phyloP scores from a whole-genome alignment of 2,329 filamentous ascomycete species.

The Hymenotorrendiella dingleyae region DNA sequence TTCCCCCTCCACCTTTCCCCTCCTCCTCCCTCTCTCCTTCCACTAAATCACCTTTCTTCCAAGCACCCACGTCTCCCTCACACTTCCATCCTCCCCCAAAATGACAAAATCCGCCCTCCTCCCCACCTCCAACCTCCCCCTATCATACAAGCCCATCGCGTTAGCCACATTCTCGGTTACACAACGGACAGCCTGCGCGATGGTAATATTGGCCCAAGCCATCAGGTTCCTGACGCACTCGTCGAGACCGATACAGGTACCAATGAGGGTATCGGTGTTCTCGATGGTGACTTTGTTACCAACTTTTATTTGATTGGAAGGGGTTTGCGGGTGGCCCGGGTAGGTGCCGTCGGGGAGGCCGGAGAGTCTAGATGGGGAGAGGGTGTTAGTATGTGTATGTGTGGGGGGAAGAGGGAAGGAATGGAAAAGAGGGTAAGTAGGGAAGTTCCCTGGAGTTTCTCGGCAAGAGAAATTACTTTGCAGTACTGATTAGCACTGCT shows the following conservation, averaged over 20 bases:
- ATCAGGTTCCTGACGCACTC: slow-evolving; percentile 41
- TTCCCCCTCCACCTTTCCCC: neutral
- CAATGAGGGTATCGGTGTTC: slow-evolving; percentile 47
- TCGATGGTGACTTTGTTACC: slow-evolving; percentile 45
- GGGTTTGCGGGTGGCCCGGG: slow-evolving; percentile 46
- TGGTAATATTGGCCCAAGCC: slow-evolving; percentile 20
- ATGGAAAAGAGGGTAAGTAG: neutral
- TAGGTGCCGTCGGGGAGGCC: slow-evolving; percentile 45
- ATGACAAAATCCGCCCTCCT: slow-evolving; percentile 27
- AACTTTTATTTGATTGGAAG: slow-evolving; percentile 41
- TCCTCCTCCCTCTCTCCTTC: too few species aligned
- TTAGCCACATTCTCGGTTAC: slow-evolving; percentile 28
- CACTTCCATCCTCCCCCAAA: slow-evolving; percentile 15
- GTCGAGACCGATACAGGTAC: slow-evolving; percentile 45
- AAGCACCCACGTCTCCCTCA: slow-evolving; percentile 25
- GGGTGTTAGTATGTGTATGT: neutral
- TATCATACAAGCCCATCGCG: slow-evolving; percentile 20
- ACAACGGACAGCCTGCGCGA: slow-evolving; percentile 25
- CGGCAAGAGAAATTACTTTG: too few species aligned
- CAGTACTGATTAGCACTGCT: too few species aligned
- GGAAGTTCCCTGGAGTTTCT: too few species aligned
- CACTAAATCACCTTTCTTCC: slow-evolving; percentile 15
- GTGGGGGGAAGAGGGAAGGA: neutral
- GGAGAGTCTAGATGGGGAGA: slow-evolving; percentile 31
- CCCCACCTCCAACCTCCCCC: slow-evolving; percentile 21